Base-by-base conservation (phyloP, 805 yeast species). In the Candida mattraensis region DNA sequence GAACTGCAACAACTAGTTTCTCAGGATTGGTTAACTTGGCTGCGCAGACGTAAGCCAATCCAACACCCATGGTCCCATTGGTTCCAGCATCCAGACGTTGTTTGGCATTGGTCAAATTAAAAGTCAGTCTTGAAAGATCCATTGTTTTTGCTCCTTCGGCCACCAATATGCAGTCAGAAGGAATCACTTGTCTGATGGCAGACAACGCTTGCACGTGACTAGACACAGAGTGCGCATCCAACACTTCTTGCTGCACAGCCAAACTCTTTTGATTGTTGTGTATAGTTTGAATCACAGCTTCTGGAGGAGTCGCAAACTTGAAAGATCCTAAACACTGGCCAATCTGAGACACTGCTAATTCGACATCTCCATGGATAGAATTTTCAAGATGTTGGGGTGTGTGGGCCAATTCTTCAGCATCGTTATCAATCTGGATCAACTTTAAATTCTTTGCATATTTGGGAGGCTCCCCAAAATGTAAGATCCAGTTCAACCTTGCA, bases 141-240 rank as follows among this genome's bases (percentile, higher is more conserved):
- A 82, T 81, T 0, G 87, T 80, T 50, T 80, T 80, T 1, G 88
- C 87, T n/a, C 88, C 88, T 54, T 82, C 88, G 4, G 79, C 68
- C 1, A 81, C 71, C 24, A 70, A 64, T 3, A 78, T 50, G 1
- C 73, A 59, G 9, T 63, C 47, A 3, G 6, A 54, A 41, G 29
- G 58, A 58, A 21, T 53, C 41, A 4, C 40, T 50, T 1, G 47
- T 40, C 19, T 79, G 56, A 81, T 60, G 0, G 59, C 58, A 12
- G 66, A 70, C 54, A 80, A 78, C 0, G 74, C 82, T 13, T 72
- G 67, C 46, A 76, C 69, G 51, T 82, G 82, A 29, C 63, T 69
- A 33, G 78, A 51, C 18, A 62, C 23, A 3, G 59, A 24, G 18
- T 45, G 23, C 2, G 16, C 18, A 13, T 31, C 39, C 8, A 30